Evolutionary conservation across 805 yeast species (phyloP), one percentile per base, ranked within the genome.

Genomic region (Candida glaebosa): DNA sequence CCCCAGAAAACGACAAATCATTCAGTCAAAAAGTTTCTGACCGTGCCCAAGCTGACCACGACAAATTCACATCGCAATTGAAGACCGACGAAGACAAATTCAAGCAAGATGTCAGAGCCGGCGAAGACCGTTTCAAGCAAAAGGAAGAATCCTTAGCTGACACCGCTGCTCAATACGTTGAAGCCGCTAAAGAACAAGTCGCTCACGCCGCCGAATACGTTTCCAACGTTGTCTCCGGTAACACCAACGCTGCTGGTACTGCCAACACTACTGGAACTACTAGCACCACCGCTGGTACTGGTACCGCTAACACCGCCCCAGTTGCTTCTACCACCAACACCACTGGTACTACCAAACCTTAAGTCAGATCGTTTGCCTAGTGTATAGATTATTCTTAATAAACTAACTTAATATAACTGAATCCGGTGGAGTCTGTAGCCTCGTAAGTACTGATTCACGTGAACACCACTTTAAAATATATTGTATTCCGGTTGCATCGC

Each of bases 1-100:
- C 79, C 58, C 88, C 93, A 51, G 81, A 83, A 38, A 64, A 65
- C 42, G 71, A 81, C 54, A 87, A 87, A 75, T 81, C 90, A 34
- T 64, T 76, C 48, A 65, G 76, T 46, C 96, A 89, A 73, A 70
- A 80, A 52, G 68, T 79, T 25, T 73, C 81, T 47, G 96, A 87
- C 66, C 63, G 78, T 42, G 69, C 79, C 47, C 61, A 71, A 54
- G 54, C 66, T 43, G 85, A 84, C 39, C 72, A 72, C 57, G 78
- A 76, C 49, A 79, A 79, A 47, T 81, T 71, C 48, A 6, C n/a
- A 28, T 6, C 5, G 7, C 5, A 10, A 28, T 14, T 28, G 5
- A 14, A 28, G 16, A 10, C 31, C 14, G 31, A 28, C 16, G 16
- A 28, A 28, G 31, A 28, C 5, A 9, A 28, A 10, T 28, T 28